These are phyloP conservation scores for Talaromyces funiculosus DNA, from an alignment of 2,329 filamentous ascomycete species.

Conservation along the genomic window DNA sequence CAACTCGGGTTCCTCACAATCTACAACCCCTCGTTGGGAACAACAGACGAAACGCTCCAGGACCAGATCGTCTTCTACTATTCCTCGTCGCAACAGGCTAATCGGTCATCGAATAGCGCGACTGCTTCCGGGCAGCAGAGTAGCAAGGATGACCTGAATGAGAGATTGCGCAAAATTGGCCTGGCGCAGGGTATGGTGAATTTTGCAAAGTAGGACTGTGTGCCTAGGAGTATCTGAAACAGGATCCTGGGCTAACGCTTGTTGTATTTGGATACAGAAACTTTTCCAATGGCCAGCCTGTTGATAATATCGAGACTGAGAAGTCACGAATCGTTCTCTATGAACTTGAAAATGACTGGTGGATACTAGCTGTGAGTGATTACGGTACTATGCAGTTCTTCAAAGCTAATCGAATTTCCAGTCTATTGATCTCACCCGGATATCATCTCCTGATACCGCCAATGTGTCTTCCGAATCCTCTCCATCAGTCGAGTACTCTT, in stretches of 20 bases:
- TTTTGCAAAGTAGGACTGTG: conserved; percentile 66
- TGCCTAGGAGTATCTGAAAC: background rate
- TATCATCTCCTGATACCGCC: conserved; percentile 52
- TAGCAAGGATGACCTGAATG: conserved; percentile 65
- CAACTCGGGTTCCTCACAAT: conserved; percentile 88
- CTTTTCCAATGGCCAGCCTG: conserved; percentile 70
- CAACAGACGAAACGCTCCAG: conserved; percentile 64
- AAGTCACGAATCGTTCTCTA: conserved; percentile 77
- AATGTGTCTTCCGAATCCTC: conserved; percentile 33
- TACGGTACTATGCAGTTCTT: background rate
- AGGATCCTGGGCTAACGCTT: conserved; percentile 16
- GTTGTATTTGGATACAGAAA: conserved; percentile 46
- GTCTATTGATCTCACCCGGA: conserved; percentile 75
- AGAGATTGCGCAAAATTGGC: conserved; percentile 85
- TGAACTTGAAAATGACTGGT: conserved; percentile 88
- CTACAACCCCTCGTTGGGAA: conserved; percentile 81
- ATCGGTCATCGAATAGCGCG: conserved; percentile 21
- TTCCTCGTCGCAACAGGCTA: conserved; percentile 49
- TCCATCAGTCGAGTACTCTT: conserved; percentile 68
- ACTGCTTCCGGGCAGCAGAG: conserved; percentile 17
- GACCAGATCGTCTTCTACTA: conserved; percentile 88
- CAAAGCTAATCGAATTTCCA: conserved; percentile 30
- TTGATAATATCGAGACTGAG: conserved; percentile 87
- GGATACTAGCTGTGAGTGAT: conserved; percentile 76
- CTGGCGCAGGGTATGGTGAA: conserved; percentile 94